These are phyloP conservation scores for Fusarium nygamai DNA, from an alignment of 2,329 filamentous ascomycete genomes.

Conservation along the genomic window DNA sequence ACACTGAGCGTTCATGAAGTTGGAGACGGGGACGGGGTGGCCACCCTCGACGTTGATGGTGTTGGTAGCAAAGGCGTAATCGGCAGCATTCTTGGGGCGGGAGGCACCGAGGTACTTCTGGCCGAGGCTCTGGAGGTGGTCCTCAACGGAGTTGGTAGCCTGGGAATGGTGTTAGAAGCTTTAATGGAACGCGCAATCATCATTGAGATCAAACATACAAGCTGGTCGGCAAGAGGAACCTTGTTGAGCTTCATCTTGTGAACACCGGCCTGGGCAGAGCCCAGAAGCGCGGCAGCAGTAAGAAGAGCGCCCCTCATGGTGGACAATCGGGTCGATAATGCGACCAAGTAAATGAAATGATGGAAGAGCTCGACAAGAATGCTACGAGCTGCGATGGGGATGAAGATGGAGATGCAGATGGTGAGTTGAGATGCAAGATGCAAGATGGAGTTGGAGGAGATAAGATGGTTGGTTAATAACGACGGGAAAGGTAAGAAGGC, in stretches of 20 bases:
- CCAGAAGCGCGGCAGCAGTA: conserved; percentile 82
- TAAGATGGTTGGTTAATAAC: conserved; percentile 37
- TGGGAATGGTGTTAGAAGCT: conserved; percentile 49
- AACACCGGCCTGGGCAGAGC: conserved; percentile 83
- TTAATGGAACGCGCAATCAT: background rate
- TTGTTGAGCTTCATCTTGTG: conserved; percentile 99
- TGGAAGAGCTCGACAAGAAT: conserved; percentile 11
- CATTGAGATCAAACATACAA: conserved; percentile 67
- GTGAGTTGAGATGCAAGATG: conserved; percentile 20
- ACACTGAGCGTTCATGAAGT: conserved; percentile 99
- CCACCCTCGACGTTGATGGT: conserved; percentile 71
- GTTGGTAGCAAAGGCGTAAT: conserved; percentile 83
- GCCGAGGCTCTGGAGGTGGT: conserved; percentile 82
- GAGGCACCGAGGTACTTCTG: conserved; percentile 91
- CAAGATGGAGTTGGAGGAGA: conserved; percentile 37
- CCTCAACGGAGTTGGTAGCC: conserved; percentile 81
- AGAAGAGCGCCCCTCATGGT: conserved; percentile 88
- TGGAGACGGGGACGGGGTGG: conserved; percentile 89
- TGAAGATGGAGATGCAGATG: conserved; percentile 17
- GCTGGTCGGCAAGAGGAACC: conserved; percentile 89
- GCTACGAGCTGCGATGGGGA: conserved; percentile 20
- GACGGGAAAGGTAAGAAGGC: background rate
- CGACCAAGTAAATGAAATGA: conserved; percentile 14
- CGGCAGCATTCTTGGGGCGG: conserved; percentile 73
- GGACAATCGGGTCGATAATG: conserved; percentile 45